These are phyloP conservation scores for Trichoderma cornu-damae DNA, from an alignment of 2,329 filamentous ascomycete genomes.

Conservation along the genomic window DNA sequence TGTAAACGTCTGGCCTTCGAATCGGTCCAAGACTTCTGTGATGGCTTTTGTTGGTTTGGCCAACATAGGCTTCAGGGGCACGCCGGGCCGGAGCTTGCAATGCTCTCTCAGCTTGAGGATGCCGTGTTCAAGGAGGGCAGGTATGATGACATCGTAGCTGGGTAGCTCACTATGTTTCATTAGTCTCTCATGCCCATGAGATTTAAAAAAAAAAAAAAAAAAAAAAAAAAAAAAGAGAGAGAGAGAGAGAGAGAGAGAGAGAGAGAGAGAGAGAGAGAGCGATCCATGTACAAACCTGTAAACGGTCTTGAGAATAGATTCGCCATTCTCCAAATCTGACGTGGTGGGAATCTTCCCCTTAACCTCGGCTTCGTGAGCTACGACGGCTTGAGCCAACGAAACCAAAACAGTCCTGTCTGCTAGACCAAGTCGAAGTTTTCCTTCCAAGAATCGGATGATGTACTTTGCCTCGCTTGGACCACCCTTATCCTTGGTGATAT, in stretches of 20 bases:
- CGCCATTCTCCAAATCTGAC: slow-evolving; percentile 74
- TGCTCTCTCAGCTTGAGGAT: slow-evolving; percentile 75
- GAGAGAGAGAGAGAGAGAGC: no score
- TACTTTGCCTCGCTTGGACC: slow-evolving; percentile 93
- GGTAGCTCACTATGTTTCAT: slow-evolving; percentile 69
- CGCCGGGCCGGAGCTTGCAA: slow-evolving; percentile 88
- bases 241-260: no score
- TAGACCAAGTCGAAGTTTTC: slow-evolving; percentile 84
- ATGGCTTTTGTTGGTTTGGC: slow-evolving; percentile 98
- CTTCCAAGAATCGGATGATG: slow-evolving; percentile 86
- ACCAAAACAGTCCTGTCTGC: slow-evolving; percentile 91
- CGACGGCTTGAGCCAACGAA: slow-evolving; percentile 81
- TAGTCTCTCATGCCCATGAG: slow-evolving; percentile 27
- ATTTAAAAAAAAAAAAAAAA: neutral
- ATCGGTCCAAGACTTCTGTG: slow-evolving; percentile 92
- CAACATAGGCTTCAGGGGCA: slow-evolving; percentile 96
- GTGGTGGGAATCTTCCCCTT: slow-evolving; percentile 67
- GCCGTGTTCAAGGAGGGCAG: slow-evolving; percentile 79
- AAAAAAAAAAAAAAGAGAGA: no score
- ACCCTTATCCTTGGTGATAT: slow-evolving; percentile 88
- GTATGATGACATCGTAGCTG: slow-evolving; percentile 91
- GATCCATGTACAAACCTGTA: slow-evolving; percentile 62
- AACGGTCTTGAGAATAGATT: slow-evolving; percentile 80
- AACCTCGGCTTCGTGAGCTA: slow-evolving; percentile 71
- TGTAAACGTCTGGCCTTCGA: slow-evolving; percentile 91